Evolutionary conservation across 2,329 filamentous ascomycete genomes (phyloP), one percentile per base, ranked within the genome.

Genomic region (Calonectria fujianensis): DNA sequence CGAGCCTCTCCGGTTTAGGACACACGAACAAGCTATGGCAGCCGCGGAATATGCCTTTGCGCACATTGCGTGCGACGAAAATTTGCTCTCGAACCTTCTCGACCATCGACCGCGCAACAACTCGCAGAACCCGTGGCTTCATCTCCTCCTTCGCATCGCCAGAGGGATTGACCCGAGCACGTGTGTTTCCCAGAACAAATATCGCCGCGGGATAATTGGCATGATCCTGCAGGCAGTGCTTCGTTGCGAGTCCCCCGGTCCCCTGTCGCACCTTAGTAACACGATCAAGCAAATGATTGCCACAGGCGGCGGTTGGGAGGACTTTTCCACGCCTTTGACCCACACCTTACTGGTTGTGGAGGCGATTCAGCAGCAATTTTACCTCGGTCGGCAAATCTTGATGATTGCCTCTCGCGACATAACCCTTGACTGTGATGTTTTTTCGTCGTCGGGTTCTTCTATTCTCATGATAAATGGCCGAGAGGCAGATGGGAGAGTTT

Each of bases 291-390:
- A 61, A 27, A 61, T 61, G 57, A 16, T 61, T 39, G 57, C 35
- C 3, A 41, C 32, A 1, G 57, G 57, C 2, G 57, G 57, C 8
- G 32, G 35, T 10, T 61, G 57, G 57, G 57, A 61, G n/a, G 57
- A 61, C 57, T 61, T 61, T 61, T 61, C 57, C n/a, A 39, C 57
- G 9, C 57, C 57, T 24, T 20, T 61, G 35, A 20, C 14, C 9
- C 57, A 39, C 4, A 61, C 57, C 4, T 35, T 39, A 6, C 35
- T 39, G 13, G 57, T 61, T 18, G 57, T 61, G 32, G 32, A 41
- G n/a, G 4, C 35, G 1, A 61, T 61, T 41, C n/a, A 61, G 5
- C 35, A 61, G n/a, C 57, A 61, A 27, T 27, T 39, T 18, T 3
- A 35, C 9, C 57, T 61, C 2, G 57, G 57, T 1, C 57, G 57